These are phyloP conservation scores for Didymella pomorum DNA, from an alignment of 2,329 filamentous ascomycete genomes.

Conservation along the genomic window DNA sequence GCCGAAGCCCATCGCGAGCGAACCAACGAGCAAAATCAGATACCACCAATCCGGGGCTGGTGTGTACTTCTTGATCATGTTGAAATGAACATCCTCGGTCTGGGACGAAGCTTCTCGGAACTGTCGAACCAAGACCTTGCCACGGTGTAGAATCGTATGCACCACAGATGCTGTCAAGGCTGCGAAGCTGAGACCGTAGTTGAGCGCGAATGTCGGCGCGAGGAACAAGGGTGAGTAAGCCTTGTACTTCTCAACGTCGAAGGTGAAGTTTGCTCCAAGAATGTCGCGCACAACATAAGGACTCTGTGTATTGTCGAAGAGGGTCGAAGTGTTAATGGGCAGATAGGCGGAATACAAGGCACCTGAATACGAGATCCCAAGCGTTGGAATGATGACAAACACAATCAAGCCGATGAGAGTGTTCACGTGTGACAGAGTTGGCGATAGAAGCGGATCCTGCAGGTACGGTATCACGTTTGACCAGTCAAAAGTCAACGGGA, in stretches of 20 bases:
- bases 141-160: slow-evolving; percentile 69
- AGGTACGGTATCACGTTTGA: slow-evolving; percentile 27
- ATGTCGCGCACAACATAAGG: slow-evolving; percentile 71
- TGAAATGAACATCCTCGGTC: slow-evolving; percentile 59
- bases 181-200: slow-evolving; percentile 75
- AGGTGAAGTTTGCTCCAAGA: slow-evolving; percentile 66
- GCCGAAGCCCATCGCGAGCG: slow-evolving; percentile 50
- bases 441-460: slow-evolving; percentile 28
- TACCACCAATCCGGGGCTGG: slow-evolving; percentile 68
- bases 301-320: slow-evolving; percentile 74
- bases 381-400: slow-evolving; percentile 67
- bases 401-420: slow-evolving; percentile 69
- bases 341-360: slow-evolving; percentile 68
- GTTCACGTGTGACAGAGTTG: slow-evolving; percentile 69
- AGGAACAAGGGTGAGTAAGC: slow-evolving; percentile 65
- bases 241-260: slow-evolving; percentile 70
- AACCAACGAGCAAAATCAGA: slow-evolving; percentile 57
- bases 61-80: slow-evolving; percentile 63
- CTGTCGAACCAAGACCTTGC: slow-evolving; percentile 68
- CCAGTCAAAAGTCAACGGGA: slow-evolving; percentile 41
- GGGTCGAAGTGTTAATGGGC: slow-evolving; percentile 63
- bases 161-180: slow-evolving; percentile 74
- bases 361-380: slow-evolving; percentile 70
- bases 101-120: slow-evolving; percentile 56
- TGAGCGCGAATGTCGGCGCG: slow-evolving; percentile 11